A percentile compares a stretch with the other conserved stretches of the same genome.
phyloP scores from a whole-genome alignment of 495 filamentous ascomycete genomes.

The Penicillium crystallinum region DNA sequence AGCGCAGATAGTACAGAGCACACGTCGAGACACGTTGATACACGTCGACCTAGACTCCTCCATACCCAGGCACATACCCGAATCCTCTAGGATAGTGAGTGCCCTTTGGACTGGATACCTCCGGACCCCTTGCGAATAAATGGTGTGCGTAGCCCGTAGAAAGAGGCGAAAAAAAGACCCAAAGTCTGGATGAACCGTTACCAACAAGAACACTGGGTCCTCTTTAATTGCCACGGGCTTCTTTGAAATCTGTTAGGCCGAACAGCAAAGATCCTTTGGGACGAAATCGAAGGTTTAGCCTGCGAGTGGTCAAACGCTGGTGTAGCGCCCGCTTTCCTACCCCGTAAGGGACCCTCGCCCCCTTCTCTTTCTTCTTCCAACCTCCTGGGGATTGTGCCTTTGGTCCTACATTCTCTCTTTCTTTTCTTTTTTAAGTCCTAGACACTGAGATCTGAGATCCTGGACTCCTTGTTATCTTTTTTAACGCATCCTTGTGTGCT shows the following conservation, averaged over 20 bases:
- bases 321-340: constrained; percentile 8
- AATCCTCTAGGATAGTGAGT: background rate
- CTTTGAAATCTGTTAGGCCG: background rate
- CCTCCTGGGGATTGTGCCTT: constrained; percentile 9
- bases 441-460: constrained; percentile 36
- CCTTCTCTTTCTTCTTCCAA: constrained; percentile 7
- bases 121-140: background rate
- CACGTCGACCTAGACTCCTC: constrained; percentile 5
- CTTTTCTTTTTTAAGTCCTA: constrained; percentile 30
- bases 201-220: background rate
- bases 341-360: constrained; percentile 13
- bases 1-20: background rate
- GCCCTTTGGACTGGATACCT: background rate
- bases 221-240: background rate
- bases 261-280: background rate
- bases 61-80: constrained; percentile 8
- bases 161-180: background rate
- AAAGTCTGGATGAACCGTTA: constrained; percentile 11
- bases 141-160: background rate
- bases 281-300: background rate
- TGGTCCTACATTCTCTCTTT: constrained; percentile 27
- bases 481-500: constrained; percentile 38
- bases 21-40: constrained; percentile 2
- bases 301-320: background rate
- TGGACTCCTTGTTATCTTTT: constrained; percentile 31